These are phyloP conservation scores for Xylariaceae sp. DNA, from an alignment of 2,329 filamentous ascomycete species.

Conservation along the genomic window DNA sequence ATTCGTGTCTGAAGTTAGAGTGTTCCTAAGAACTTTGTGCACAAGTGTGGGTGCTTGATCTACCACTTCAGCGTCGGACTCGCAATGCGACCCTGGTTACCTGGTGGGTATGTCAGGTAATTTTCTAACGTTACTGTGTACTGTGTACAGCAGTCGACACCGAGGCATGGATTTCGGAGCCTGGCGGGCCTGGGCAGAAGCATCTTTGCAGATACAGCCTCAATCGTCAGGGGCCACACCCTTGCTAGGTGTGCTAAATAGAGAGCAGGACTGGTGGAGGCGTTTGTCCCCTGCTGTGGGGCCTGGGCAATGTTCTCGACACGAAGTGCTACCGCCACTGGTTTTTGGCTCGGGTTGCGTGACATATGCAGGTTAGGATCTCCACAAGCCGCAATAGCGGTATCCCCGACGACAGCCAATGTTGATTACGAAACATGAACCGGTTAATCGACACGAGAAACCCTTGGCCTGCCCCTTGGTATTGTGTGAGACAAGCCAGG, in stretches of 20 bases:
- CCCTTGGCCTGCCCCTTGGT: too few species aligned
- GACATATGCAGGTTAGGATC: slow-evolving; percentile 13
- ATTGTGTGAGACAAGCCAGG: too few species aligned
- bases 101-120: too few species aligned
- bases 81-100: too few species aligned
- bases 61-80: too few species aligned
- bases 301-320: slow-evolving; percentile 13
- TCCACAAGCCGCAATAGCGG: slow-evolving; percentile 7
- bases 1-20: too few species aligned
- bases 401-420: slow-evolving; percentile 8
- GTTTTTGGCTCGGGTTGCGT: slow-evolving; percentile 12
- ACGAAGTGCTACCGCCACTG: slow-evolving; percentile 17
- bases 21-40: too few species aligned
- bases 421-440: slow-evolving; percentile 2
- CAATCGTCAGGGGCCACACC: slow-evolving; percentile 23
- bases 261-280: slow-evolving; percentile 8
- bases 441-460: not conserved
- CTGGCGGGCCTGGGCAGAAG: slow-evolving; percentile 3
- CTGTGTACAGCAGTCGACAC: slow-evolving; percentile 10
- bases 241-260: slow-evolving; percentile 6
- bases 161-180: slow-evolving; percentile 7
- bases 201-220: slow-evolving; percentile 28
- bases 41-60: too few species aligned
- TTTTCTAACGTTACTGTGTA: too few species aligned
- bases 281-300: slow-evolving; percentile 15